Percentiles rank a stretch among this genome's conserved stretches.
These are phyloP conservation scores for Actinomucor elegans DNA, from an alignment of 371 early-diverging fungal genomes.

Conservation along the genomic window DNA sequence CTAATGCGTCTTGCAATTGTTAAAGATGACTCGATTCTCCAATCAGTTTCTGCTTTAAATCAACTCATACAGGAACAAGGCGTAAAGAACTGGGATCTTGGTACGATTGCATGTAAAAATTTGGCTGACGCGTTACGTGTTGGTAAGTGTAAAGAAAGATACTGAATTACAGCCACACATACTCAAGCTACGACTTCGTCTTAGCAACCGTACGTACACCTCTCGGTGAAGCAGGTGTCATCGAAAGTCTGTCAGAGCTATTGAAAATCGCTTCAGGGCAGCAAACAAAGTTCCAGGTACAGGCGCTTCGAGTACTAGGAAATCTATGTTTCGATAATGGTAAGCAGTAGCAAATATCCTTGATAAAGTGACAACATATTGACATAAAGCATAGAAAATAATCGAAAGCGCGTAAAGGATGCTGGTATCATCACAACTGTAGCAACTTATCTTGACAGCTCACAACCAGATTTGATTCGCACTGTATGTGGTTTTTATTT, in stretches of 20 bases:
- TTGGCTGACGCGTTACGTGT: constrained; percentile 18
- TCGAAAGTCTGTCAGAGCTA: constrained; percentile 34
- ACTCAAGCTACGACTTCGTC: neutral
- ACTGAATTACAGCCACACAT: neutral
- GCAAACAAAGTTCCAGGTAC: constrained; percentile 44
- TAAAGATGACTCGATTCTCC: neutral
- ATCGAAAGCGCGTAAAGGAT: constrained; percentile 63
- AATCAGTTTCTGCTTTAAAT: constrained; percentile 2
- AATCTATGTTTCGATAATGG: constrained; percentile 82
- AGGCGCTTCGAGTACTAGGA: constrained; percentile 70
- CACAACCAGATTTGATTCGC: constrained; percentile 40
- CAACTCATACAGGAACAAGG: constrained; percentile 3
- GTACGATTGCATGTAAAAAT: constrained; percentile 7
- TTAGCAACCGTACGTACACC: constrained; percentile 50
- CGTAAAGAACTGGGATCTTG: constrained; percentile 6
- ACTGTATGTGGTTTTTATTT: constrained; percentile 70
- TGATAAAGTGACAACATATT: neutral
- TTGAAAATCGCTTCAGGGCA: constrained; percentile 30
- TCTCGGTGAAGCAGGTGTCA: constrained; percentile 43
- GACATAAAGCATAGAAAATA: constrained; percentile 52
- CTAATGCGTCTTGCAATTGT: constrained; percentile 1
- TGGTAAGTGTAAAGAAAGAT: constrained; percentile 8
- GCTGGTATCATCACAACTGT: constrained; percentile 47
- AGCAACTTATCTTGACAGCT: constrained; percentile 41
- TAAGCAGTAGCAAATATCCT: constrained; percentile 23